These are phyloP conservation scores for Fusarium musae DNA, from an alignment of 2,329 filamentous ascomycete species.

Conservation along the genomic window DNA sequence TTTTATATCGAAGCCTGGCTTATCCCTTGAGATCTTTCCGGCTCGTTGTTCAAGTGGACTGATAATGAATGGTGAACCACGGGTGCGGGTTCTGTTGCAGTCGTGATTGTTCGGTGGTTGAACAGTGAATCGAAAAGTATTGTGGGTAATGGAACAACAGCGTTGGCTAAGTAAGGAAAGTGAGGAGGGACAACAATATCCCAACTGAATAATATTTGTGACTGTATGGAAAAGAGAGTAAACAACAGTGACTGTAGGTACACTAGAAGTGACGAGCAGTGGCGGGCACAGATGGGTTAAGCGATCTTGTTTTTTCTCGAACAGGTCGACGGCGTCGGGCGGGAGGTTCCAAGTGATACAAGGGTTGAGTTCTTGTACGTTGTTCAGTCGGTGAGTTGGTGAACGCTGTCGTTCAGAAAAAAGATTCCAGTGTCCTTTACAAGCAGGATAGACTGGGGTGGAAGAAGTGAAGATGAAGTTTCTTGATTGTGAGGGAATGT, in stretches of 20 bases:
- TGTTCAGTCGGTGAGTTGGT: slow-evolving; percentile 24
- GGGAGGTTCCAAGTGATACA: slow-evolving; percentile 30
- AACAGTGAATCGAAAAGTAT: slow-evolving; percentile 36
- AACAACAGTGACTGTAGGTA: slow-evolving; percentile 10
- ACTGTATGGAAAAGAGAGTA: not conserved
- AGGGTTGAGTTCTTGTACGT: slow-evolving; percentile 18
- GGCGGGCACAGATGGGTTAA: slow-evolving; percentile 22
- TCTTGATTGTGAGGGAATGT: slow-evolving; percentile 35
- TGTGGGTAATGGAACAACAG: slow-evolving; percentile 31
- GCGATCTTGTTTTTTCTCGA: slow-evolving; percentile 38
- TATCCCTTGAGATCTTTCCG: slow-evolving; percentile 6
- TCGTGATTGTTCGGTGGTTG: slow-evolving; percentile 23
- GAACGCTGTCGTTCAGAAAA: slow-evolving; percentile 14
- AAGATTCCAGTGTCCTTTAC: slow-evolving; percentile 30
- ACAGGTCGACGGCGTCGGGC: slow-evolving; percentile 31
- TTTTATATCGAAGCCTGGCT: slow-evolving; percentile 29
- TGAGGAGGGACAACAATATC: slow-evolving; percentile 21
- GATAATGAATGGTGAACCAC: slow-evolving; percentile 28
- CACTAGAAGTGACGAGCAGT: slow-evolving; percentile 31
- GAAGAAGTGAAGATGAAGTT: slow-evolving; percentile 5
- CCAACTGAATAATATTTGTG: slow-evolving; percentile 14
- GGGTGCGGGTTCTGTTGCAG: slow-evolving; percentile 19
- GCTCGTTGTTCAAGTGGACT: slow-evolving; percentile 35
- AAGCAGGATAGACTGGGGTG: slow-evolving; percentile 14
- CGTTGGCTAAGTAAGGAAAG: slow-evolving; percentile 29